Conservation (phyloP, 192 early-diverging fungal genomes). For the Linnemannia zychae region DNA sequence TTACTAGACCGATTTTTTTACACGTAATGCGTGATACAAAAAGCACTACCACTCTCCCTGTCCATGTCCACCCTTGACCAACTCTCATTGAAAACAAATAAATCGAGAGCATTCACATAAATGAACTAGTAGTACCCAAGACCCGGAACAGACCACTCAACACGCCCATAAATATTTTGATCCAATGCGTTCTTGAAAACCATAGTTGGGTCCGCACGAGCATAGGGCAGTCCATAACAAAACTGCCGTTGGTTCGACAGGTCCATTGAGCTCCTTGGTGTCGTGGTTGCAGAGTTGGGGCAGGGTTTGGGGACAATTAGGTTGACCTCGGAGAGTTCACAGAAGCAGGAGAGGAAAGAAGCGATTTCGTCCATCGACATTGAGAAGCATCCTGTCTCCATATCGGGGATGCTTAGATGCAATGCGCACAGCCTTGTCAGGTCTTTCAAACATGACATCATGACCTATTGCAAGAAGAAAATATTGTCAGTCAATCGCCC, state of each 20-base stretch:
- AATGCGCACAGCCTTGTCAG: constrained; percentile 1
- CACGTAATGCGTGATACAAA: too few relatives aligned
- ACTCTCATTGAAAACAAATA: not conserved
- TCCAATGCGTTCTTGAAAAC: constrained; percentile 31
- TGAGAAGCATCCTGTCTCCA: constrained; percentile 18
- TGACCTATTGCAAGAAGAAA: not conserved
- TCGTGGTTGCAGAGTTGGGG: constrained; percentile 28
- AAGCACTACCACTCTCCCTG: not conserved
- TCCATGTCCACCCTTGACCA: not conserved
- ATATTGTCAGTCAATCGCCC: not conserved
- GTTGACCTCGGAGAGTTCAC: constrained; percentile 27
- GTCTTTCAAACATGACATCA: constrained; percentile 16
- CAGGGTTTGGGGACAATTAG: constrained; percentile 31
- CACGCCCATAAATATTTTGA: constrained; percentile 34
- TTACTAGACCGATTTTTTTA: too few relatives aligned
- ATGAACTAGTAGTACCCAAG: constrained; percentile 17
- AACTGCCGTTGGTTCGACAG: not conserved
- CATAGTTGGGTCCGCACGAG: constrained; percentile 35
- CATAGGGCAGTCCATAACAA: constrained; percentile 7
- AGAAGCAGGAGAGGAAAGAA: constrained; percentile 13
- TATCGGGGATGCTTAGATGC: constrained; percentile 21
- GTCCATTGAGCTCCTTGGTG: constrained; percentile 33
- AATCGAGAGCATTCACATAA: not conserved
- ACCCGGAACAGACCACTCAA: constrained; percentile 29
- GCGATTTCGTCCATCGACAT: constrained; percentile 36